Percentiles rank a stretch among this genome's conserved stretches.
phyloP scores from a whole-genome alignment of 2,329 filamentous ascomycete species.

The Zelopaecilomyces penicillatus region DNA sequence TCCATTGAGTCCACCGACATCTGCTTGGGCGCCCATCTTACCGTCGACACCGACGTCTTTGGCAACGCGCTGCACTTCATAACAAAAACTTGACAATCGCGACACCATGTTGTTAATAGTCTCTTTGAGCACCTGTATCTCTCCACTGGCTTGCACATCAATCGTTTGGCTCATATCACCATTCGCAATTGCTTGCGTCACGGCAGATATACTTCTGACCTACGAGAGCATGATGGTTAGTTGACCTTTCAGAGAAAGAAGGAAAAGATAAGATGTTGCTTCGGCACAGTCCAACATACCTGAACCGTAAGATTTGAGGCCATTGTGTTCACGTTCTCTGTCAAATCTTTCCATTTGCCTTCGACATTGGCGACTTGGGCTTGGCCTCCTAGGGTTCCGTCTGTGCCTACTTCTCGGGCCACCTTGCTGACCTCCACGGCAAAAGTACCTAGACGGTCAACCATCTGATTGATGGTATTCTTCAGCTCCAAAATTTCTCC shows the following conservation, averaged over 20 bases:
- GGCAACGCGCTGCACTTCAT: conserved; percentile 89
- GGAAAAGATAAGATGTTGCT: no score
- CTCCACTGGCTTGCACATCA: conserved; percentile 87
- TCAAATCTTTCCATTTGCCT: conserved; percentile 97
- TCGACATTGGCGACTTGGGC: conserved; percentile 90
- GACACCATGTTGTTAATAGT: conserved; percentile 99
- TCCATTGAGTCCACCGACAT: conserved; percentile 84
- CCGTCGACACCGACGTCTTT: conserved; percentile 96
- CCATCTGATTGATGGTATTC: conserved; percentile 98
- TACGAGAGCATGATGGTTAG: conserved; percentile 25
- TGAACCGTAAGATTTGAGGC: conserved; percentile 59
- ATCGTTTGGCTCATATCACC: conserved; percentile 96
- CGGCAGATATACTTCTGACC: conserved; percentile 85
- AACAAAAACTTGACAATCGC: conserved; percentile 88
- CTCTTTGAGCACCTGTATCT: conserved; percentile 87
- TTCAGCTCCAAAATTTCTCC: conserved; percentile 94
- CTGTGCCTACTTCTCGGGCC: conserved; percentile 90
- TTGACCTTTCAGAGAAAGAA: background rate
- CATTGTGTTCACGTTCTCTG: conserved; percentile 79
- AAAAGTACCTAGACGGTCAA: conserved; percentile 91
- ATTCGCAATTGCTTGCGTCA: conserved; percentile 90
- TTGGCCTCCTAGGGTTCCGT: conserved; percentile 88
- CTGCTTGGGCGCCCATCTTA: conserved; percentile 96
- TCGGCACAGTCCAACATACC: conserved; percentile 27
- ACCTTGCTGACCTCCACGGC: conserved; percentile 95